Percentiles rank a stretch among this genome's conserved stretches.
Evolutionary conservation across 805 yeast species (phyloP).

Genomic region (Metschnikowia reukaufii): DNA sequence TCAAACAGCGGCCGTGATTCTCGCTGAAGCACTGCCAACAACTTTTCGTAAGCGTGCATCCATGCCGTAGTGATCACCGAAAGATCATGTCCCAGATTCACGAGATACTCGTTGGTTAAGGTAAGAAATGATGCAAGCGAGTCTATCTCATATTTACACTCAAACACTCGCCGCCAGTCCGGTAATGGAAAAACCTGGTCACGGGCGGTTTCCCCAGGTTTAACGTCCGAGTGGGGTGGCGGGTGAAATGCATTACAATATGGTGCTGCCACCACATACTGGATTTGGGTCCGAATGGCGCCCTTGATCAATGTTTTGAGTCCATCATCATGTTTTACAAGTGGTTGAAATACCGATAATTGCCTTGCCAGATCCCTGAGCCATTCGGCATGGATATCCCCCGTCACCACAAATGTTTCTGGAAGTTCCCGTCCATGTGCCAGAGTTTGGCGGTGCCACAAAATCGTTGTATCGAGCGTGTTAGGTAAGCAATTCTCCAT

Average conservation of each 20-base stretch:
- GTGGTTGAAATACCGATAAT: conserved; percentile 68
- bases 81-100: conserved; percentile 47
- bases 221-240: conserved; percentile 54
- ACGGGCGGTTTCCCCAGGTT: conserved; percentile 49
- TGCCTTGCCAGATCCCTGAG: conserved; percentile 84
- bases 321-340: conserved; percentile 50
- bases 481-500: conserved; percentile 85
- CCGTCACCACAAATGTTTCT: conserved; percentile 79
- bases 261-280: conserved; percentile 60
- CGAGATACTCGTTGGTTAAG: conserved; percentile 67
- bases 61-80: conserved; percentile 51
- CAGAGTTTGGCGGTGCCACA: conserved; percentile 54
- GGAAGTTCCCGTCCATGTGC: conserved; percentile 27
- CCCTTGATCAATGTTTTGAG: conserved; percentile 62
- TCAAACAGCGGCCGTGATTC: conserved; percentile 64
- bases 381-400: conserved; percentile 95
- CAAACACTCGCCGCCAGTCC: conserved; percentile 72
- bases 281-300: conserved; percentile 78
- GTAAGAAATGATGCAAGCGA: conserved; percentile 81
- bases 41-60: conserved; percentile 55
- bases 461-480: conserved; percentile 81
- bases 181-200: conserved; percentile 73
- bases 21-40: conserved; percentile 54
- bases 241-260: conserved; percentile 94
- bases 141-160: conserved; percentile 88